Conservation (phyloP, 2,329 filamentous ascomycete genomes). For the Pseudofabraea citricarpa region DNA sequence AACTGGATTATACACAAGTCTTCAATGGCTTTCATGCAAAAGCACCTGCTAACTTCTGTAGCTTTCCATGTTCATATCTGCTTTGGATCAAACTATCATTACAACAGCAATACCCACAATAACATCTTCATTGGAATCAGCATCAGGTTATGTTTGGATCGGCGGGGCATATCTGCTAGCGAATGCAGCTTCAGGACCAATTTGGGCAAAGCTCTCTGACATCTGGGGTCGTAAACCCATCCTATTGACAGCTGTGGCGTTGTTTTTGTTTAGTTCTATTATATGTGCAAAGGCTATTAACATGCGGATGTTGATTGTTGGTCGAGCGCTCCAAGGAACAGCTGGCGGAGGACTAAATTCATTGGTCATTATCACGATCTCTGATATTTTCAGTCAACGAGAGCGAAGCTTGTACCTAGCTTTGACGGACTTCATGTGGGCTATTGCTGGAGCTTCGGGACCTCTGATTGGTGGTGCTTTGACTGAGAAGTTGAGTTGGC, state of each 20-base stretch:
- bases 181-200: conserved; percentile 24
- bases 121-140: conserved; percentile 28
- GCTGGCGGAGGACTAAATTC: conserved; percentile 42
- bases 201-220: conserved; percentile 59
- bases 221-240: conserved; percentile 49
- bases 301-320: conserved; percentile 39
- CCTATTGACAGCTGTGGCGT: conserved; percentile 35
- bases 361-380: conserved; percentile 44
- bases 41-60: neutral
- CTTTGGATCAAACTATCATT: conserved; percentile 24
- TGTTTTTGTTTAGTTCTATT: conserved; percentile 44
- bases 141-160: conserved; percentile 30
- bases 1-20: neutral
- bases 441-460: conserved; percentile 56
- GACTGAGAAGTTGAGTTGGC: conserved; percentile 35
- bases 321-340: conserved; percentile 42
- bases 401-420: conserved; percentile 47
- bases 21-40: neutral
- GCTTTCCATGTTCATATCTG: neutral
- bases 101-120: conserved; percentile 32
- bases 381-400: conserved; percentile 39
- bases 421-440: conserved; percentile 61
- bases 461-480: conserved; percentile 61
- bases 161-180: conserved; percentile 27
- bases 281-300: conserved; percentile 37